These are phyloP conservation scores for Evansstolkia leycettana DNA, from an alignment of 495 filamentous ascomycete species.

Conservation along the genomic window DNA sequence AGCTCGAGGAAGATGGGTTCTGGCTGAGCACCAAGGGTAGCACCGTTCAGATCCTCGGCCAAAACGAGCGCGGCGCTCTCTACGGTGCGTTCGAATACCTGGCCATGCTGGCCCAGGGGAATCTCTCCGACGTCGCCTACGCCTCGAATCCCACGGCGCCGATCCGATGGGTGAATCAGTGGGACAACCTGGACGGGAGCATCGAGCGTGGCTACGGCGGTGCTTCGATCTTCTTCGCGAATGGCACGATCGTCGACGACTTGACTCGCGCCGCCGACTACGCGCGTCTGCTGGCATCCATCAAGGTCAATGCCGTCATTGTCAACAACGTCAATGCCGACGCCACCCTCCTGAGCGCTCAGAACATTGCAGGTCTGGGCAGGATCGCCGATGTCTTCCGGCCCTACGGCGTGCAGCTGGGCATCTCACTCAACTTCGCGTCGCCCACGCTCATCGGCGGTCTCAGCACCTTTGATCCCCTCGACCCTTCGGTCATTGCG, in stretches of 20 bases:
- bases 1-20: conserved; percentile 51
- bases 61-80: conserved; percentile 55
- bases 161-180: conserved; percentile 62
- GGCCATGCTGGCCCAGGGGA: conserved; percentile 48
- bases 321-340: conserved; percentile 70
- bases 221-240: conserved; percentile 53
- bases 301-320: conserved; percentile 51
- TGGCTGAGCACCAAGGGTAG: conserved; percentile 36
- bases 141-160: conserved; percentile 46
- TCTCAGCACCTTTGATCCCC: conserved; percentile 50
- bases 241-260: conserved; percentile 41
- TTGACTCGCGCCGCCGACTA: conserved; percentile 48
- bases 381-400: conserved; percentile 52
- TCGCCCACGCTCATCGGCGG: conserved; percentile 46
- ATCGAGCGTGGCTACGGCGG: conserved; percentile 63
- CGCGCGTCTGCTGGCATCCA: conserved; percentile 55
- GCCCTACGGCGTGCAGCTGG: conserved; percentile 55
- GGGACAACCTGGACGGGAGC: conserved; percentile 61
- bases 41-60: conserved; percentile 46
- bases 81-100: conserved; percentile 63
- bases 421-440: conserved; percentile 56
- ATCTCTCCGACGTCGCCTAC: conserved; percentile 40
- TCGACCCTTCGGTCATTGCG: conserved; percentile 42
- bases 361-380: conserved; percentile 48
- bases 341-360: conserved; percentile 35